Evolutionary conservation across 805 yeast species (phyloP).

Genomic region (Cyberlindnera samutprakarnensis): DNA sequence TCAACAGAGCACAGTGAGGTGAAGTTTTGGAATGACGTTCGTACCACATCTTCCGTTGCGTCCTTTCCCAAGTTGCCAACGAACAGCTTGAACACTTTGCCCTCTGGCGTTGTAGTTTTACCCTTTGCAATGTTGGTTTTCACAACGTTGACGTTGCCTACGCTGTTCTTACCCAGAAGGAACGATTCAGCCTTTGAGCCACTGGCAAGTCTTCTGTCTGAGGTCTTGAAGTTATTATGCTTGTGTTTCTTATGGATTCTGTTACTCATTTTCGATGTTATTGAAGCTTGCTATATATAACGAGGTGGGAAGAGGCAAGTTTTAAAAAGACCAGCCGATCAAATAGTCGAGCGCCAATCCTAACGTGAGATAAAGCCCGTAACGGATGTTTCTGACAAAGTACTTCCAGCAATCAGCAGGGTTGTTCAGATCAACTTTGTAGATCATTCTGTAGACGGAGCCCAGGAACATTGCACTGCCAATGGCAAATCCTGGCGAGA

Average conservation of each 20-base stretch:
- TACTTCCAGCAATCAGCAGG: slow-evolving; percentile 80
- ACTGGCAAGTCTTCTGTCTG: slow-evolving; percentile 50
- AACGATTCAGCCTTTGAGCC: slow-evolving; percentile 38
- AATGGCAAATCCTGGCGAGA: slow-evolving; percentile 79
- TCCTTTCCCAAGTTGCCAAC: slow-evolving; percentile 71
- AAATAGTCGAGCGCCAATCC: slow-evolving; percentile 65
- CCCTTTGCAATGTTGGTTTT: slow-evolving; percentile 6
- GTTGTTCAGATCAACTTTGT: slow-evolving; percentile 65
- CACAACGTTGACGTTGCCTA: slow-evolving; percentile 8
- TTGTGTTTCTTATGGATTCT: slow-evolving; percentile 12
- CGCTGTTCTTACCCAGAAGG: slow-evolving; percentile 23
- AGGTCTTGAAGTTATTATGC: slow-evolving; percentile 29
- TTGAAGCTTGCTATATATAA: too few species aligned
- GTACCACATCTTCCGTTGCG: slow-evolving; percentile 50
- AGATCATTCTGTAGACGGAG: slow-evolving; percentile 62
- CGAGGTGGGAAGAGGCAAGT: background rate
- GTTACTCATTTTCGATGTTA: slow-evolving; percentile 2
- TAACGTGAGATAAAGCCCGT: slow-evolving; percentile 61
- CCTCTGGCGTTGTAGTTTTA: slow-evolving; percentile 1
- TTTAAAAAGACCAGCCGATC: slow-evolving; percentile 28
- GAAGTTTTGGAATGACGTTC: slow-evolving; percentile 46
- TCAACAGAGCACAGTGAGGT: slow-evolving; percentile 48
- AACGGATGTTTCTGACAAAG: slow-evolving; percentile 68
- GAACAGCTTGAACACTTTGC: slow-evolving; percentile 49
- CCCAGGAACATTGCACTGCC: slow-evolving; percentile 63